Base-by-base conservation (phyloP, 805 yeast genomes). In the Saturnispora hagleri region DNA sequence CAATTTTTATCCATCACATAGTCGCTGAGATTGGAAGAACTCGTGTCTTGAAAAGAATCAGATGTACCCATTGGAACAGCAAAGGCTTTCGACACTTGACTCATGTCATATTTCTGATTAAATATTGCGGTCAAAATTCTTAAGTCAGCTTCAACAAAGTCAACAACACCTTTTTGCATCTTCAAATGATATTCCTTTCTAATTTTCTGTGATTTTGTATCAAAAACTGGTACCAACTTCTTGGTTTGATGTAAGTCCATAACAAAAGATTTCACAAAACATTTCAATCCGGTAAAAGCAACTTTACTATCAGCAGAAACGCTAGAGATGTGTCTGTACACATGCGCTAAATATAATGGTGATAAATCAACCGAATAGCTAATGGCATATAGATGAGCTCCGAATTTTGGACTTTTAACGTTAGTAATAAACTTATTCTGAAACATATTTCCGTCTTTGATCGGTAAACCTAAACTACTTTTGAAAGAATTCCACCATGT, bases 401-500 rank as follows among this genome's bases (percentile, higher is more conserved):
- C 70, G 60, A 67, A 66, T 26, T 58, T 62, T 15, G 59, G 66
- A n/a, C 67, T 61, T 15, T 60, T 57, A 15, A 56, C 46, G 38
- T 41, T 42, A 47, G 47, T 44, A 45, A 63, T 45, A 36, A 62
- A 60, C 52, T 79, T 80, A 8, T 80, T 70, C 31, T 74, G 66
- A 70, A 88, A 91, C 24, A 93, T 62, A 1, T 69, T 65, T 0
- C 98, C 97, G 45, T 78, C 74, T 48, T 95, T 76, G 15, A 89
- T 77, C 0, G 98, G 96, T 20, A 90, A 71, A 49, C 89, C 80
- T 58, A 85, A 73, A 51, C 84, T 82, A 26, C 91, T 84, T n/a
- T 84, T 77, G 66, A 91, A 91, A 57, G 86, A 75, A 34, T 69
- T 68, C 96, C 97, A 90, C 98, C 98, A 93, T 4, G 66, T 62